phyloP scores from a whole-genome alignment of 805 yeast species.

The Wickerhamomyces mucosus region DNA sequence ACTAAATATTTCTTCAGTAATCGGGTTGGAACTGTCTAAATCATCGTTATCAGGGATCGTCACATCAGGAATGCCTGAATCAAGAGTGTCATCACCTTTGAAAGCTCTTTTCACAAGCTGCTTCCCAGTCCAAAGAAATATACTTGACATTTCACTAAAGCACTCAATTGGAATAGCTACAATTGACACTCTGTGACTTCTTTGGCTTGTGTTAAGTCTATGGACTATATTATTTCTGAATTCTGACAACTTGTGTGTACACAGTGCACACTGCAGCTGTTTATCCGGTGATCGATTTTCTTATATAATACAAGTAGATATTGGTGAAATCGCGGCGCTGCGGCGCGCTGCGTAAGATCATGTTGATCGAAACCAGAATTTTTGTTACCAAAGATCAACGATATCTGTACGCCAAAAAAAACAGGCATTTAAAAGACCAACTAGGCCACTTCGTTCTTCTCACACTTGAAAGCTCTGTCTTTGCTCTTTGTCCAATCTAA shows the following conservation, averaged over 20 bases:
- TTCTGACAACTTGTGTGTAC: background rate
- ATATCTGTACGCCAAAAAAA: no score
- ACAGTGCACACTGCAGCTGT: background rate
- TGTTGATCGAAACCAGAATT: no score
- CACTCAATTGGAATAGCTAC: background rate
- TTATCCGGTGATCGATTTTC: background rate
- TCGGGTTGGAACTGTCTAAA: slow-evolving; percentile 64
- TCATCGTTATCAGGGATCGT: slow-evolving; percentile 38
- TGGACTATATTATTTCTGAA: background rate
- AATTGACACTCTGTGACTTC: no score
- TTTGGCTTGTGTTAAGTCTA: background rate
- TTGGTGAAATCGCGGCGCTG: no score
- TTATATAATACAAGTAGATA: background rate
- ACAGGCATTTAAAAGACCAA: no score
- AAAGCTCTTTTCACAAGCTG: slow-evolving; percentile 18
- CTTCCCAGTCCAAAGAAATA: slow-evolving; percentile 14
- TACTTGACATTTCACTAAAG: no score
- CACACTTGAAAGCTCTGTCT: no score
- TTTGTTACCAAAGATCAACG: no score
- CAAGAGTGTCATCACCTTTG: slow-evolving; percentile 18
- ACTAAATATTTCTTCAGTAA: slow-evolving; percentile 89
- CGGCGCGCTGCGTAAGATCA: no score
- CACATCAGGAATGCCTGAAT: slow-evolving; percentile 23
- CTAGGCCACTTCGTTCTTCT: no score
- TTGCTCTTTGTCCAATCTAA: no score